phyloP scores from a whole-genome alignment of 2,329 filamentous ascomycete genomes.

The Trichophaea hybrida region DNA sequence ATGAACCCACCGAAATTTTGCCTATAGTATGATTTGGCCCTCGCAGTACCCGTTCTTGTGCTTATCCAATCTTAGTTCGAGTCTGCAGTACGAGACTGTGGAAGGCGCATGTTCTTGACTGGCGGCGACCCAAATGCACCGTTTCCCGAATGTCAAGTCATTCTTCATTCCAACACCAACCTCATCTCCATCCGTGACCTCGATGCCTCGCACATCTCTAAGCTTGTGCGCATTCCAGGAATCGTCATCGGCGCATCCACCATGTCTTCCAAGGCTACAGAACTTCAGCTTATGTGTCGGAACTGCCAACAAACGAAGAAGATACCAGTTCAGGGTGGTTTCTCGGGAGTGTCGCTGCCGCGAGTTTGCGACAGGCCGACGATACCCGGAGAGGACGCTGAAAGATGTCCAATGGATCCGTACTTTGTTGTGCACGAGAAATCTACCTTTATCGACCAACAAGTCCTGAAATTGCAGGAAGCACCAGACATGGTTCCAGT shows the following conservation, averaged over 20 bases:
- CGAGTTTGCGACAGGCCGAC: slow-evolving; percentile 56
- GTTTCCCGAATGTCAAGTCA: slow-evolving; percentile 82
- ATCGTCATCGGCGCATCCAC: slow-evolving; percentile 97
- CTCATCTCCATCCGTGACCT: slow-evolving; percentile 88
- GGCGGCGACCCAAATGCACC: slow-evolving; percentile 45
- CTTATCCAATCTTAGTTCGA: slow-evolving; percentile 53
- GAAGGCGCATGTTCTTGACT: slow-evolving; percentile 83
- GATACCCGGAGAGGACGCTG: slow-evolving; percentile 49
- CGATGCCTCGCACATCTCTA: slow-evolving; percentile 80
- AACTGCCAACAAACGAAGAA: slow-evolving; percentile 62
- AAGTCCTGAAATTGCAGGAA: slow-evolving; percentile 95
- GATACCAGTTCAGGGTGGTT: slow-evolving; percentile 66
- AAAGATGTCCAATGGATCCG: slow-evolving; percentile 79
- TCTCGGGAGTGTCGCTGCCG: slow-evolving; percentile 73
- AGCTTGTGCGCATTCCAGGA: slow-evolving; percentile 89
- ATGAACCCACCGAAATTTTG: slow-evolving; percentile 82
- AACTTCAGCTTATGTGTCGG: slow-evolving; percentile 73
- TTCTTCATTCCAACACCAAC: slow-evolving; percentile 81
- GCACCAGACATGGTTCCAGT: slow-evolving; percentile 95
- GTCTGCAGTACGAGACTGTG: slow-evolving; percentile 74
- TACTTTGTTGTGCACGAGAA: slow-evolving; percentile 94
- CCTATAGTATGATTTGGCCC: slow-evolving; percentile 51
- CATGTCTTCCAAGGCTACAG: slow-evolving; percentile 86
- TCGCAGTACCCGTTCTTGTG: background rate
- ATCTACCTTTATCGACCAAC: slow-evolving; percentile 89